Base-by-base conservation (phyloP, 371 early-diverging fungal genomes). In the Saksenaea vasiformis region DNA sequence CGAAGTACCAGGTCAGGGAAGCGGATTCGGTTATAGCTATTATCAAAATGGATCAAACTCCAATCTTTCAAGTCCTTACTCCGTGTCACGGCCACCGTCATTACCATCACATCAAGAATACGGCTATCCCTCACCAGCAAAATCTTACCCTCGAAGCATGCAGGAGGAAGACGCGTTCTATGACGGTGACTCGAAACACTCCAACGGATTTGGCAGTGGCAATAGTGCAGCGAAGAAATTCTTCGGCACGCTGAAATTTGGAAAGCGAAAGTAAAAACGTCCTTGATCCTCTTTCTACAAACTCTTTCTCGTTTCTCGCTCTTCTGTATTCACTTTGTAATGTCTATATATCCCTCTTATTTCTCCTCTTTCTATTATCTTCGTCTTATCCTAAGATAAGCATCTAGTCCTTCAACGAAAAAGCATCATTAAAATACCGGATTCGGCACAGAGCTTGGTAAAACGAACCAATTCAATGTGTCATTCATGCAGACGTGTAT, bases 161-260 rank as follows among this genome's bases (percentile, higher is more conserved):
- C 62, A 61, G 43, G 69, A 76, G 2, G 72, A 76, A 1, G 62
- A 56, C 19, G 65, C 70, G 2, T 74, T 74, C 27, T 64, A 71
- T 60, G 76, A 76, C 54, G 70, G 72, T 4, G 76, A 76, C 31
- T 76, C 76, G 17, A 72, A 65, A 59, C 67, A 76, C 34, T 76
- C 76, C 19, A 67, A 64, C 24, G 62, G 65, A 5, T 34, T 72
- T 9, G 22, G 2, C 24, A 11, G 51, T 9, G 22, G 51, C 22
- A 65, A 61, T 39, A n/a, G 36, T 5, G 62, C 61, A 5, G 58
- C 66, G 35, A 76, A 70, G 58, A 71, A 72, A 44, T 57, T 76
- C 9, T 76, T 76, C 64, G 72, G 72, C 22, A 58, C 58, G 9
- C 60, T 76, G 36, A 76, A 72, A 61, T 76, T 76, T 66, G 66